Conservation (phyloP, 2,329 filamentous ascomycete genomes). For the Fusarium anguioides region DNA sequence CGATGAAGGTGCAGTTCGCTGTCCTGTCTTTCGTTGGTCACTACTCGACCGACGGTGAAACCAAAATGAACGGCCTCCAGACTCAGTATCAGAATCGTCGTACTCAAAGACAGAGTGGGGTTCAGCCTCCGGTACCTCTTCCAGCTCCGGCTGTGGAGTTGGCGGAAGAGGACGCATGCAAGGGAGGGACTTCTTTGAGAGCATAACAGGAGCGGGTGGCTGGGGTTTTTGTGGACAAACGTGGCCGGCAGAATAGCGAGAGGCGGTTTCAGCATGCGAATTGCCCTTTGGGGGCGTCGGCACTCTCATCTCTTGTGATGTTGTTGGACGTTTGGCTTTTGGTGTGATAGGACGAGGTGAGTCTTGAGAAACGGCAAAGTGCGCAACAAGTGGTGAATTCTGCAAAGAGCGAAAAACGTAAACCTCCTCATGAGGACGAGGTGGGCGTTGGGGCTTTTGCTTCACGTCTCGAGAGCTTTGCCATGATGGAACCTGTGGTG, state of each 20-base stretch:
- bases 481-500: conserved; percentile 44
- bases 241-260: conserved; percentile 40
- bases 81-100: conserved; percentile 58
- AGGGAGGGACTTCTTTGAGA: conserved; percentile 46
- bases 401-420: conserved; percentile 27
- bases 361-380: conserved; percentile 34
- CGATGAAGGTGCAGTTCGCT: conserved; percentile 42
- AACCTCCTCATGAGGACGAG: conserved; percentile 45
- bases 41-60: conserved; percentile 56
- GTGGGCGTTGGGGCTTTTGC: conserved; percentile 46
- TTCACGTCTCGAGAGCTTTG: conserved; percentile 39
- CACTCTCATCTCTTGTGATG: conserved; percentile 28
- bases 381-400: conserved; percentile 20
- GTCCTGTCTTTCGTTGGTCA: conserved; percentile 39
- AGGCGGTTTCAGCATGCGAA: conserved; percentile 36
- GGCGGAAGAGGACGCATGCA: conserved; percentile 41
- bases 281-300: conserved; percentile 15
- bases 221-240: conserved; percentile 31
- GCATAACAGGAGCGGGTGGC: conserved; percentile 33
- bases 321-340: conserved; percentile 22
- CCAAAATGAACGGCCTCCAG: conserved; percentile 53
- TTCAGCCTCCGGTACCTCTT: conserved; percentile 22
- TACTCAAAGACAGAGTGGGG: conserved; percentile 61
- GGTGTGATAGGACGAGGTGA: conserved; percentile 32
- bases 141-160: conserved; percentile 37